Evolutionary conservation across 2,329 filamentous ascomycete genomes (phyloP).

Genomic region (Sporothrix curviconia): DNA sequence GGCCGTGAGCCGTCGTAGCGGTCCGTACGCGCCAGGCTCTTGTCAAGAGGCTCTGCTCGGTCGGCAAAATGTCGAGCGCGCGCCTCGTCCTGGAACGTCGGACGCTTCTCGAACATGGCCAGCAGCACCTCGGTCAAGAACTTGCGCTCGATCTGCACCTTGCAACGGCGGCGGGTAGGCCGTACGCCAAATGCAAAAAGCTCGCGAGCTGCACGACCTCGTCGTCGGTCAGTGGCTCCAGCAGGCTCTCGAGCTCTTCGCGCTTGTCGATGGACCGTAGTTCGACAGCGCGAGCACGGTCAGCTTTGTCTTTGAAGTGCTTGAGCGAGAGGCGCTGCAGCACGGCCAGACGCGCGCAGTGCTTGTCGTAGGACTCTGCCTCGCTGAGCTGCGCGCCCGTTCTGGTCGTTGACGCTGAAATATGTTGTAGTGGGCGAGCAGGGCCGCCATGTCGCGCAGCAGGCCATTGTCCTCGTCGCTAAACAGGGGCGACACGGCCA

Average conservation of each 20-base stretch:
- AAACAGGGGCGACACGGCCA: constrained; percentile 72
- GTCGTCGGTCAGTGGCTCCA: constrained; percentile 64
- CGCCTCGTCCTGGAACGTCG: constrained; percentile 75
- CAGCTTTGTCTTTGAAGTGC: constrained; percentile 80
- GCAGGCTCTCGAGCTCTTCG: constrained; percentile 67
- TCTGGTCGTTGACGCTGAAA: constrained; percentile 88
- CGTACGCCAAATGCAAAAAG: constrained; percentile 69
- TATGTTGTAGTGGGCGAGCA: constrained; percentile 83
- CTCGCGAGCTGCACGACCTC: constrained; percentile 66
- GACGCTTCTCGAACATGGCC: constrained; percentile 66
- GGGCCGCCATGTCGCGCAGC: constrained; percentile 68
- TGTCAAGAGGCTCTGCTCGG: constrained; percentile 77
- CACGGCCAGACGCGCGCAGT: constrained; percentile 69
- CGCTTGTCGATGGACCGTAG: constrained; percentile 81
- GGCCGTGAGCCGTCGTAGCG: constrained; percentile 80
- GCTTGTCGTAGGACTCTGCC: constrained; percentile 69
- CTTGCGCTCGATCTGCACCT: constrained; percentile 55
- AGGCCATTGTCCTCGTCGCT: constrained; percentile 67
- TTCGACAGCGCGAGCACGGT: constrained; percentile 90
- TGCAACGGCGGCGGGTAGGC: constrained; percentile 69
- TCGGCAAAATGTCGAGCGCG: constrained; percentile 73
- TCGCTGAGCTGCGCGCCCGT: constrained; percentile 69
- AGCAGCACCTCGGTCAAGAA: constrained; percentile 68
- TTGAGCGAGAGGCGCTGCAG: constrained; percentile 74
- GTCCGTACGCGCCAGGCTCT: constrained; percentile 71